Evolutionary conservation across 2,329 filamentous ascomycete genomes (phyloP).

Genomic region (Botryotinia narcissicola): DNA sequence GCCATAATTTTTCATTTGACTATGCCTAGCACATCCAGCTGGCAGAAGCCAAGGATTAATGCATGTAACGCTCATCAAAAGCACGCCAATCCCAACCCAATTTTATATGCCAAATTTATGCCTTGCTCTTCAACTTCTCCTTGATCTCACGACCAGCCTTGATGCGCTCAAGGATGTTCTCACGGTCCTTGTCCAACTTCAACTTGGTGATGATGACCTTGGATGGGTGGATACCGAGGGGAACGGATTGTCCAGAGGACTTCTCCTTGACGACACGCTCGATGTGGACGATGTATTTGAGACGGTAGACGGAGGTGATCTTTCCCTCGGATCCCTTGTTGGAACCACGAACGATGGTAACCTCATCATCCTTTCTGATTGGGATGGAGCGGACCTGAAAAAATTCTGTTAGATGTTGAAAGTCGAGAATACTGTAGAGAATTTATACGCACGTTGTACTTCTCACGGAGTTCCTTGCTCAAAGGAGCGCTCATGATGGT

Average conservation of each 20-base stretch:
- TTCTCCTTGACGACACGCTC: conserved; percentile 97
- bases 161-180: conserved; percentile 84
- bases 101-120: conserved; percentile 28
- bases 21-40: conserved; percentile 33
- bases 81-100: conserved; percentile 27
- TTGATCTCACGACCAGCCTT: conserved; percentile 74
- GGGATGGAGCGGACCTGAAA: conserved; percentile 89
- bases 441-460: conserved; percentile 81
- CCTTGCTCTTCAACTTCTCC: conserved; percentile 52
- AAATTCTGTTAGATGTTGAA: conserved; percentile 21
- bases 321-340: conserved; percentile 99
- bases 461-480: conserved; percentile 95
- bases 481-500: conserved; percentile 96
- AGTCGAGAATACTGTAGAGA: neutral
- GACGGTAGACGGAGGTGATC: conserved; percentile 94
- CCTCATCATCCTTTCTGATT: conserved; percentile 96
- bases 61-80: conserved; percentile 26
- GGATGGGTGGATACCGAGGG: conserved; percentile 90
- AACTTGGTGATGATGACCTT: conserved; percentile 99
- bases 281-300: conserved; percentile 97
- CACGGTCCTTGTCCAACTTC: conserved; percentile 95
- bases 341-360: conserved; percentile 84
- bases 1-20: conserved; percentile 53
- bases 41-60: conserved; percentile 20
- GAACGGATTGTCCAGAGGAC: conserved; percentile 93